Base-by-base conservation (phyloP, 164 flowering plant species). In the Euptelea pleiosperma region DNA sequence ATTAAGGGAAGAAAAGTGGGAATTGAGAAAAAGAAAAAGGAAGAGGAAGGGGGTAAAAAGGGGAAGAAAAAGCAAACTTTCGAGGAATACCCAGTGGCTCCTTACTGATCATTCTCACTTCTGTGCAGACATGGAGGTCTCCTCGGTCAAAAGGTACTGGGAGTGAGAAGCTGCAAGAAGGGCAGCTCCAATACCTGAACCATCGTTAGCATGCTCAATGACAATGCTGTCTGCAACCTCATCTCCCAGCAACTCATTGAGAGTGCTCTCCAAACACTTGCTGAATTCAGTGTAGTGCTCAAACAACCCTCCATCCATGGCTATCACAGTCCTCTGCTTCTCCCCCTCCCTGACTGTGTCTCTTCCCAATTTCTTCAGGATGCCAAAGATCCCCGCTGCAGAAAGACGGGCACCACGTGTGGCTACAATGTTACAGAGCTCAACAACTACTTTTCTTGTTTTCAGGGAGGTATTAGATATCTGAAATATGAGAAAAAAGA, bases 111-210 rank as follows among this genome's bases (percentile, higher is more conserved):
- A 21, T 6, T 56, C 46, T 78, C 60, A 82, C n/a, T n/a, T n/a
- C n/a, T n/a, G n/a, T n/a, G n/a, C n/a, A n/a, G n/a, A n/a, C n/a
- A n/a, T n/a, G n/a, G n/a, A n/a, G 19, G 79, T 69, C 29, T 82
- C 88, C 35, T 81, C 81, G 0, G 64, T 66, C 56, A 73, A 77
- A 8, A 68, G 67, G 70, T 85, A 87, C 57, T 86, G 87, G 29
- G 98, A 92, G 66, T 92, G 93, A 52, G 98, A 87, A 18, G 98
- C 97, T 9, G 98, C 98, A 0, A 93, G 71, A 37, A 93, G 89
- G 11, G 98, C 86, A 25, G 98, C 98, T 41, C 98, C 98, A 47
- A 86, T 72, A 25, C 98, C 98, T 0, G 98, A 92, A 9, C 94
- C 98, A 58, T 92, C 98, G 21, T 87, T 87, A 2, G 88, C 74